Conservation (phyloP, 139 green algal species). For the Chlorella sp. region DNA sequence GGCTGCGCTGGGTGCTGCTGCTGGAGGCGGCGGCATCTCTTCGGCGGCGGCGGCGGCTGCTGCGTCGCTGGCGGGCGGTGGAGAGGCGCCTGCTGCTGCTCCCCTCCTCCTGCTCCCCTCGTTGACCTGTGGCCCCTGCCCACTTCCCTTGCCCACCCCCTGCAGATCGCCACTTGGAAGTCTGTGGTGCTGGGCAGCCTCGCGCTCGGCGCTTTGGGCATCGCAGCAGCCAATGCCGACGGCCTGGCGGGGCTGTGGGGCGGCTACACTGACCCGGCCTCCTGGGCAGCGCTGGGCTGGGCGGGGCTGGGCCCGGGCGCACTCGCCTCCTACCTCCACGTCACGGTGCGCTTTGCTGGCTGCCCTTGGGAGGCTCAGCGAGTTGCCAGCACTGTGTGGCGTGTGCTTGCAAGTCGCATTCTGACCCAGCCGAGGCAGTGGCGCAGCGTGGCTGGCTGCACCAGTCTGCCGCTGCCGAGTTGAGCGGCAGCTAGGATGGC, state of each 20-base stretch:
- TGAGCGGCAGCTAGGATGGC: neutral
- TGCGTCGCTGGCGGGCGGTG: no score
- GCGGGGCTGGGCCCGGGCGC: constrained; percentile 31
- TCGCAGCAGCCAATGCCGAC: neutral
- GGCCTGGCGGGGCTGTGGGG: constrained; percentile 13
- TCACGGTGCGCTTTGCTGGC: neutral
- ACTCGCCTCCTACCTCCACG: constrained; percentile 29
- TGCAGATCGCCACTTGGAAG: constrained; percentile 13
- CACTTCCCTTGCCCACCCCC: neutral
- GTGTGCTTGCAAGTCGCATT: no score
- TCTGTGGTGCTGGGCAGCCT: constrained; percentile 9
- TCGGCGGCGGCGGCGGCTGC: no score
- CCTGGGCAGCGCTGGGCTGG: constrained; percentile 34
- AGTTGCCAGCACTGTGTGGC: neutral
- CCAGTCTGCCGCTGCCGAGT: no score
- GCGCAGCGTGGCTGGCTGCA: no score
- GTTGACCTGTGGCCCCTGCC: no score
- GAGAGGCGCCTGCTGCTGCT: no score
- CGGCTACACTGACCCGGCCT: neutral
- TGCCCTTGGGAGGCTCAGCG: neutral
- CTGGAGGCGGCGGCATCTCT: no score
- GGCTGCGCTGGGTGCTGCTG: neutral
- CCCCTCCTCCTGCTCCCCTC: no score
- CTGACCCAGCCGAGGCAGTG: no score
- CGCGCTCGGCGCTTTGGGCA: neutral